phyloP scores from a whole-genome alignment of 352 stramenopile genomes.

The Blastocystis sp. region DNA sequence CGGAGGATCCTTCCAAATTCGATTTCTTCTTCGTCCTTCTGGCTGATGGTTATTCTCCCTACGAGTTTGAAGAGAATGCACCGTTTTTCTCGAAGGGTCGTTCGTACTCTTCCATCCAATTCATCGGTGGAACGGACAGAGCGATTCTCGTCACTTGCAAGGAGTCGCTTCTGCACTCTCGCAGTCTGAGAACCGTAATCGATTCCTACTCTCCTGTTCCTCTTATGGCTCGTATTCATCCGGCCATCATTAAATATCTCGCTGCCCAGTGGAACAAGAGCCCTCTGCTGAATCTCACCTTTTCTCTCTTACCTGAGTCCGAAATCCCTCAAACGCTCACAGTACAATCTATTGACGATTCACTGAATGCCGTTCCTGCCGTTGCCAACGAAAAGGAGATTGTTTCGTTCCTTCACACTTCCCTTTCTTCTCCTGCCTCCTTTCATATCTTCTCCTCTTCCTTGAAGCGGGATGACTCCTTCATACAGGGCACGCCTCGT shows the following conservation, averaged over 20 bases:
- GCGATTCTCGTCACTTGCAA: conserved; percentile 17
- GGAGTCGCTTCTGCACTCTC: neutral
- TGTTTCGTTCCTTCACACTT: neutral
- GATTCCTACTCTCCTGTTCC: conserved; percentile 25
- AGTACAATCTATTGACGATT: too few relatives aligned
- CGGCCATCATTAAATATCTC: neutral
- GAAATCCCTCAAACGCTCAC: too few relatives aligned
- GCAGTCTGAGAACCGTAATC: neutral
- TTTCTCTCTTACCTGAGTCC: neutral
- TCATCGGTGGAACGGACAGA: conserved; percentile 27
- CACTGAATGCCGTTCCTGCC: too few relatives aligned
- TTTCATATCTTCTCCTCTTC: neutral
- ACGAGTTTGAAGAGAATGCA: neutral
- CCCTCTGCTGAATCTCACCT: neutral
- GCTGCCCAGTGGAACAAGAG: neutral
- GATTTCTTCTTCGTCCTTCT: conserved; percentile 32
- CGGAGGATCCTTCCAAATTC: neutral
- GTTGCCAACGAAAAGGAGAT: too few relatives aligned
- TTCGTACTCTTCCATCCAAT: conserved; percentile 11
- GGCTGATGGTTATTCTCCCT: neutral
- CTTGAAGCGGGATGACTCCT: neutral
- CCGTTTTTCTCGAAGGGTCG: neutral
- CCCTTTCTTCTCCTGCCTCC: neutral
- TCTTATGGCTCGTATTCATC: conserved; percentile 5
- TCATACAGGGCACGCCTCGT: too few relatives aligned